A percentile compares a stretch with the other conserved stretches of the same genome.
phyloP scores from a whole-genome alignment of 768 basidiomycete genomes.

The Pleurotus platypus region DNA sequence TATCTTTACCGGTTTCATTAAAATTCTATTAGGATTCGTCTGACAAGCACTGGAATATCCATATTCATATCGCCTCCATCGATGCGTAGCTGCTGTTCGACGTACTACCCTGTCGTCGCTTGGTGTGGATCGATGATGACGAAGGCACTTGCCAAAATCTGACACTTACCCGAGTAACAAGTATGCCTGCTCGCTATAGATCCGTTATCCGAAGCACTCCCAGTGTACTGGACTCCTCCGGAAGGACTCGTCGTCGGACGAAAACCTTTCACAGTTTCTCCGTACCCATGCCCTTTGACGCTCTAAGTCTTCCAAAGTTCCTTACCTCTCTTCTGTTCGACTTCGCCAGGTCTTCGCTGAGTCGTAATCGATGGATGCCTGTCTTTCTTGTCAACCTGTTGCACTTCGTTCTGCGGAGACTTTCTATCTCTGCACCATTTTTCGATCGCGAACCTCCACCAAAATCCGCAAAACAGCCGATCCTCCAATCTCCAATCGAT shows the following conservation, averaged over 20 bases:
- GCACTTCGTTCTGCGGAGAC: conserved; percentile 2
- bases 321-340: no score
- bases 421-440: conserved; percentile 3
- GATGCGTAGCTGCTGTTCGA: no score
- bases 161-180: neutral
- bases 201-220: conserved; percentile 7
- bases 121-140: conserved; percentile 5
- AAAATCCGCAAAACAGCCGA: neutral
- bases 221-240: neutral
- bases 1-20: neutral
- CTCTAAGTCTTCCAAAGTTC: conserved; percentile 1
- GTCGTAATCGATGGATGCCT: neutral
- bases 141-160: conserved; percentile 1
- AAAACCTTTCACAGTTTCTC: conserved; percentile 4
- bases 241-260: conserved; percentile 1
- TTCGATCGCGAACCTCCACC: neutral
- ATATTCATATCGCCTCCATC: conserved; percentile 3
- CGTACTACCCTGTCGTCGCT: neutral
- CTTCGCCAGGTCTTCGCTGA: neutral
- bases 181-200: neutral
- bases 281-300: conserved; percentile 4
- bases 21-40: neutral
- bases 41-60: no score
- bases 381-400: neutral
- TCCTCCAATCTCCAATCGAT: conserved; percentile 1